Conservation (phyloP, 805 yeast genomes). For the Nadsonia fulvescens region DNA sequence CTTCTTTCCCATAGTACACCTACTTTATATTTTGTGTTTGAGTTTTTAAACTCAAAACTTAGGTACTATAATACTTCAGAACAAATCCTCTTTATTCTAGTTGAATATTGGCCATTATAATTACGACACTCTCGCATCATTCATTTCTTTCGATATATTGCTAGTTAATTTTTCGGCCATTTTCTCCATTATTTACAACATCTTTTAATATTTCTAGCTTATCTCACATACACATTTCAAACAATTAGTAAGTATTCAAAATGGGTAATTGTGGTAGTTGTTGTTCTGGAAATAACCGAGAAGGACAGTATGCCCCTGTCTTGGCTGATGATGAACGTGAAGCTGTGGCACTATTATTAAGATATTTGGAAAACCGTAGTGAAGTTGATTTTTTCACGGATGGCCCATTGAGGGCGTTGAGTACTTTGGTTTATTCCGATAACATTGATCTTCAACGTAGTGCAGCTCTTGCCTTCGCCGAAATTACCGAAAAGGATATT, state of each 20-base stretch:
- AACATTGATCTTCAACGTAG: constrained; percentile 88
- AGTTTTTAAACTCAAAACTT: too few species aligned
- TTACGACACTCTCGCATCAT: too few species aligned
- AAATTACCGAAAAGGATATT: constrained; percentile 91
- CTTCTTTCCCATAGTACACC: too few species aligned
- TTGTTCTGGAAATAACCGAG: constrained; percentile 10
- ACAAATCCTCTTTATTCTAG: too few species aligned
- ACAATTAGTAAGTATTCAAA: background rate
- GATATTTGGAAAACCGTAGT: constrained; percentile 72
- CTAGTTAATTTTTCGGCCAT: too few species aligned
- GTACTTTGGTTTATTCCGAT: constrained; percentile 86
- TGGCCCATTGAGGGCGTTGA: constrained; percentile 69
- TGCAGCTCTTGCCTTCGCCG: constrained; percentile 97
- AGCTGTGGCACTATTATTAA: constrained; percentile 79
- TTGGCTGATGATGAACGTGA: constrained; percentile 93
- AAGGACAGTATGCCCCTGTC: constrained; percentile 52
- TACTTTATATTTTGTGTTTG: too few species aligned
- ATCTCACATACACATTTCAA: background rate
- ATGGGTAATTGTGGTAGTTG: constrained; percentile 12
- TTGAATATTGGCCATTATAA: too few species aligned
- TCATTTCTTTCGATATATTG: too few species aligned
- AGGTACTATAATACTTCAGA: too few species aligned
- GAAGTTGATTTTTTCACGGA: constrained; percentile 80
- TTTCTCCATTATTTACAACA: too few species aligned
- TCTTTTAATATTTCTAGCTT: too few species aligned